Evolutionary conservation across 2,329 filamentous ascomycete genomes (phyloP).

Genomic region (Elsinoe ampelina): DNA sequence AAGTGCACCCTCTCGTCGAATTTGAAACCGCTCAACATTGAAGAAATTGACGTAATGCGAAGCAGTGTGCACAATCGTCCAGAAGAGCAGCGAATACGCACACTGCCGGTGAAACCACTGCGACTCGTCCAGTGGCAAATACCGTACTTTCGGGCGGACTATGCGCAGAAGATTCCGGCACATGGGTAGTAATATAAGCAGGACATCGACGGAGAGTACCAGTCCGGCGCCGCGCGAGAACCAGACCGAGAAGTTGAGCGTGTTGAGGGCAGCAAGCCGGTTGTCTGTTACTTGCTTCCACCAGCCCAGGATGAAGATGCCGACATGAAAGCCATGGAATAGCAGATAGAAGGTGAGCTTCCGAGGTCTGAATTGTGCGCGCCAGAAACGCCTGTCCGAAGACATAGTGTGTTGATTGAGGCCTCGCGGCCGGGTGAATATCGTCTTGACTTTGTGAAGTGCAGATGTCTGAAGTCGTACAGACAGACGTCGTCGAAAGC

Average conservation of each 20-base stretch:
- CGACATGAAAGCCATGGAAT: slow-evolving; percentile 31
- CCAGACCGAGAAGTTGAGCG: slow-evolving; percentile 82
- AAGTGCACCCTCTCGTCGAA: slow-evolving; percentile 69
- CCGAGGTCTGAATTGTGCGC: slow-evolving; percentile 26
- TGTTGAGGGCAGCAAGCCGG: slow-evolving; percentile 68
- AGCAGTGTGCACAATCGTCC: slow-evolving; percentile 64
- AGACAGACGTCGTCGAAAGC: neutral
- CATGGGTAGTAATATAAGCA: slow-evolving; percentile 86
- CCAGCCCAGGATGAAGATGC: slow-evolving; percentile 31
- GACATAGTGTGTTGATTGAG: slow-evolving; percentile 12
- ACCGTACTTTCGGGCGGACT: slow-evolving; percentile 76
- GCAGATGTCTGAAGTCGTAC: neutral
- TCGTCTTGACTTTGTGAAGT: neutral
- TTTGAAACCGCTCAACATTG: slow-evolving; percentile 79
- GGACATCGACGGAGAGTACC: slow-evolving; percentile 71
- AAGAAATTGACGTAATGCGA: slow-evolving; percentile 98
- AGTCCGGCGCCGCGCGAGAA: slow-evolving; percentile 88
- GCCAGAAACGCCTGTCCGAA: slow-evolving; percentile 25
- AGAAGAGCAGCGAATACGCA: slow-evolving; percentile 80
- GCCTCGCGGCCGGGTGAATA: neutral
- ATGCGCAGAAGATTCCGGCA: slow-evolving; percentile 82
- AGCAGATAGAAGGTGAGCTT: slow-evolving; percentile 30
- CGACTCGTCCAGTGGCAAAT: slow-evolving; percentile 89
- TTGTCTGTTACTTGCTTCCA: slow-evolving; percentile 62
- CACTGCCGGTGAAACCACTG: slow-evolving; percentile 95